Conservation (phyloP, 768 basidiomycete genomes). For the Guyanaporus albipodus region DNA sequence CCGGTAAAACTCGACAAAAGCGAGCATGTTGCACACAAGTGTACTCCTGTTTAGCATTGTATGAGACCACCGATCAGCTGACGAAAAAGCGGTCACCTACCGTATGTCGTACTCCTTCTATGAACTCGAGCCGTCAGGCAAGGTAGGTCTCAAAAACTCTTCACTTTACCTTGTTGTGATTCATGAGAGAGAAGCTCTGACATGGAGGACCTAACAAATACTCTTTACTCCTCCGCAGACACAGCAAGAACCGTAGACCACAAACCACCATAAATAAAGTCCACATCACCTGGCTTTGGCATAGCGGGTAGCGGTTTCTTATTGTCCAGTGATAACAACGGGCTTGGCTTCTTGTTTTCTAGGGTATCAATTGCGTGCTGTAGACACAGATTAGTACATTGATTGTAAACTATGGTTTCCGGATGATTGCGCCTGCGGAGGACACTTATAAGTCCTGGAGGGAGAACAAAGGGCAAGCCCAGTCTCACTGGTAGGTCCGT, state of each 20-base stretch:
- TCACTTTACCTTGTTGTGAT: slow-evolving; percentile 50
- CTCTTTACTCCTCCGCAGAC: background rate
- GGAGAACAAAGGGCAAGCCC: background rate
- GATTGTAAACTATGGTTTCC: slow-evolving; percentile 55
- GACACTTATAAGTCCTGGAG: background rate
- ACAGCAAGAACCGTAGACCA: slow-evolving; percentile 4
- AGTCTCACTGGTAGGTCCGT: slow-evolving; percentile 53
- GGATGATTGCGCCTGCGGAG: slow-evolving; percentile 59
- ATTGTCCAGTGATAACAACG: slow-evolving; percentile 41
- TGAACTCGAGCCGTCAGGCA: slow-evolving; percentile 2
- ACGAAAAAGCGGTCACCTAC: slow-evolving; percentile 27
- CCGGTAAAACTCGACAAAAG: slow-evolving; percentile 61
- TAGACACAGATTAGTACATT: slow-evolving; percentile 57
- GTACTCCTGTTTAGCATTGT: slow-evolving; percentile 42
- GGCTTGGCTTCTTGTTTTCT: slow-evolving; percentile 38
- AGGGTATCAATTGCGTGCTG: slow-evolving; percentile 50
- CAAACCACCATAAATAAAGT: slow-evolving; percentile 73
- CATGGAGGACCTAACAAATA: slow-evolving; percentile 61
- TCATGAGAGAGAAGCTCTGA: slow-evolving; percentile 66
- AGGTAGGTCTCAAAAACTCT: background rate
- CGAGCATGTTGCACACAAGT: slow-evolving; percentile 66
- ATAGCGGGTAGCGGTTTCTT: slow-evolving; percentile 39
- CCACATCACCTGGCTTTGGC: slow-evolving; percentile 57
- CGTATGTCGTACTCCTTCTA: slow-evolving; percentile 60
- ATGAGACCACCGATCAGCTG: background rate